These are phyloP conservation scores for Trypanosoma melophagium DNA, from an alignment of 208 protist species.

Conservation along the genomic window DNA sequence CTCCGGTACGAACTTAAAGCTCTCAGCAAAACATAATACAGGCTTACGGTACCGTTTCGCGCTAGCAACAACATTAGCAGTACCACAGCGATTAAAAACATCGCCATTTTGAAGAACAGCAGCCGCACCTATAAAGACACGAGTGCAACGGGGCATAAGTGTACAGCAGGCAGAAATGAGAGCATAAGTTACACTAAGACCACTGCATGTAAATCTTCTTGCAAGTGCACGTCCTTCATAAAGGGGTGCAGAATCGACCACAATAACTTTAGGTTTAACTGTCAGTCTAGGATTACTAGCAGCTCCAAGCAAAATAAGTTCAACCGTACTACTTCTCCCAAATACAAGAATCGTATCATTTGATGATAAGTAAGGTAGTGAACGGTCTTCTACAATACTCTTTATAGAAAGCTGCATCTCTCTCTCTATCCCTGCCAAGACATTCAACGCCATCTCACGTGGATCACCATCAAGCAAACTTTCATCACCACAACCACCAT, in stretches of 20 bases:
- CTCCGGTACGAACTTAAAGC: slow-evolving; percentile 97
- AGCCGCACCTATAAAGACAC: slow-evolving; percentile 94
- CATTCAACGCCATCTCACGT: slow-evolving; percentile 44
- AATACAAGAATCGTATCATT: slow-evolving; percentile 79
- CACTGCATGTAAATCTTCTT: slow-evolving; percentile 61
- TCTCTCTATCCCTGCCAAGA: slow-evolving; percentile 50
- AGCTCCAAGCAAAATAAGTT: slow-evolving; percentile 62
- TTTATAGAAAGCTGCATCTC: slow-evolving; percentile 68
- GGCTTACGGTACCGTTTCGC: slow-evolving; percentile 93
- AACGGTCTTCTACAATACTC: slow-evolving; percentile 77
- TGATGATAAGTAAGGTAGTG: slow-evolving; percentile 59
- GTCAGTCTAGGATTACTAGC: slow-evolving; percentile 35
- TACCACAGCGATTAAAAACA: slow-evolving; percentile 92
- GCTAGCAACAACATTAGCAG: slow-evolving; percentile 91
- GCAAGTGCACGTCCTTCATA: slow-evolving; percentile 88
- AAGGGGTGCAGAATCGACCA: slow-evolving; percentile 94
- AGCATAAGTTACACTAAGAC: slow-evolving; percentile 93
- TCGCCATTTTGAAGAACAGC: slow-evolving; percentile 94
- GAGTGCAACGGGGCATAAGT: slow-evolving; percentile 92
- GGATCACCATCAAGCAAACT: slow-evolving; percentile 28
- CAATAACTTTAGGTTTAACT: slow-evolving; percentile 78
- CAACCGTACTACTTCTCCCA: slow-evolving; percentile 74
- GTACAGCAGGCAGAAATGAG: slow-evolving; percentile 93
- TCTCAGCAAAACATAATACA: slow-evolving; percentile 97
- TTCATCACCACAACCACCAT: not conserved